A percentile compares a stretch with the other conserved stretches of the same genome.
Evolutionary conservation across 2,329 filamentous ascomycete species (phyloP).

Genomic region (Zymoseptoria ardabiliae): DNA sequence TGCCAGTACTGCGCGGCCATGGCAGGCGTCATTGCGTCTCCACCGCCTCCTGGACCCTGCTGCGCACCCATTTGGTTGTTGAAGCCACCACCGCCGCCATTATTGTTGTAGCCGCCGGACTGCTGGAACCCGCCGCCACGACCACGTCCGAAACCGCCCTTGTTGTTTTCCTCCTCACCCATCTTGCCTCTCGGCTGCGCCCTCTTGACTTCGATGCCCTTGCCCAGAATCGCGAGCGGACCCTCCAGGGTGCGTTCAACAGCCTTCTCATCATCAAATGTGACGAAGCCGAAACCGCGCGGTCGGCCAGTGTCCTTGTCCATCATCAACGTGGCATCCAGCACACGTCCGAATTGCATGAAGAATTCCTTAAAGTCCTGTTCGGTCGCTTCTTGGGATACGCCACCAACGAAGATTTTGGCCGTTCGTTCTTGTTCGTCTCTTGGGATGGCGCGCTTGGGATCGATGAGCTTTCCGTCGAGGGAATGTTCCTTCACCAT

Average conservation of each 20-base stretch:
- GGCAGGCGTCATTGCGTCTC: conserved; percentile 69
- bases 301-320: conserved; percentile 98
- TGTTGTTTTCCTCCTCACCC: conserved; percentile 64
- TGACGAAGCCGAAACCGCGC: conserved; percentile 94
- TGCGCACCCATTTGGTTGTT: conserved; percentile 19
- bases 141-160: conserved; percentile 28
- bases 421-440: conserved; percentile 97
- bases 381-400: conserved; percentile 94
- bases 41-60: conserved; percentile 15
- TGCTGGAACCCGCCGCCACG: conserved; percentile 32
- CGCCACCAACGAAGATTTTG: conserved; percentile 97
- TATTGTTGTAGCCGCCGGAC: conserved; percentile 29
- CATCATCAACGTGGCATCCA: conserved; percentile 99
- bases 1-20: conserved; percentile 99
- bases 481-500: conserved; percentile 99
- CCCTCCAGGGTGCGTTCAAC: conserved; percentile 83
- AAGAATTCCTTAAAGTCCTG: conserved; percentile 96
- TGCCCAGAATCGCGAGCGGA: conserved; percentile 86
- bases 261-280: conserved; percentile 90
- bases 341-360: conserved; percentile 88
- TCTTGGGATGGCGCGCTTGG: conserved; percentile 91
- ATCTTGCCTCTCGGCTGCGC: conserved; percentile 93
- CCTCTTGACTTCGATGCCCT: conserved; percentile 97
- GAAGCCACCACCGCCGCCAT: conserved; percentile 28
- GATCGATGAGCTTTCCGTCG: conserved; percentile 98